A percentile compares a stretch with the other conserved stretches of the same genome.
Conservation (phyloP, 2,329 filamentous ascomycete species). For the Colletotrichum sp. region DNA sequence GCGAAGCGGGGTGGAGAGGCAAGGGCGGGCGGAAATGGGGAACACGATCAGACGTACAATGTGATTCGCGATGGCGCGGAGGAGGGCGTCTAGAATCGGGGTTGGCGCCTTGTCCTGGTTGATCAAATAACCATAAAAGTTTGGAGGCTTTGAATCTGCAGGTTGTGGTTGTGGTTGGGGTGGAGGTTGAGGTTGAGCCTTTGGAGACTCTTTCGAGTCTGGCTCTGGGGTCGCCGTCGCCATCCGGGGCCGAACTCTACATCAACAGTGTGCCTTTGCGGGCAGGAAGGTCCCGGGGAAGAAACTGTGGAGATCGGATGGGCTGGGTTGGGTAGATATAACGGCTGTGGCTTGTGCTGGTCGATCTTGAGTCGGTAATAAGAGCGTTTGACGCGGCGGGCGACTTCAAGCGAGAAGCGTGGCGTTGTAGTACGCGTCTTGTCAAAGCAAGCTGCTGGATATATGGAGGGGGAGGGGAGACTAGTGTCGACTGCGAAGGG, state of each 20-base stretch:
- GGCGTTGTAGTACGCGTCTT: neutral
- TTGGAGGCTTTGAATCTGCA: neutral
- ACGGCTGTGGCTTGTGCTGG: slow-evolving; percentile 10
- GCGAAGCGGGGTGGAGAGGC: neutral
- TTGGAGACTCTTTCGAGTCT: slow-evolving; percentile 22
- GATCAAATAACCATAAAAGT: slow-evolving; percentile 70
- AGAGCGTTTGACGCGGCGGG: neutral
- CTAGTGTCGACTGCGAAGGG: neutral
- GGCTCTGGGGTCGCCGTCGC: slow-evolving; percentile 22
- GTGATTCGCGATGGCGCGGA: slow-evolving; percentile 70
- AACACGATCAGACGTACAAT: slow-evolving; percentile 61
- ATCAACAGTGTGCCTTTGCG: slow-evolving; percentile 14
- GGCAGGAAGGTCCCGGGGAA: neutral
- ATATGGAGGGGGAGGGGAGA: neutral
- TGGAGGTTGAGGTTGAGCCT: slow-evolving; percentile 8
- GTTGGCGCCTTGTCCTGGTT: slow-evolving; percentile 71
- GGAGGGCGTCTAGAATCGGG: slow-evolving; percentile 68
- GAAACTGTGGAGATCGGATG: slow-evolving; percentile 10
- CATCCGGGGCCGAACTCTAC: slow-evolving; percentile 19
- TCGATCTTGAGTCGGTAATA: neutral
- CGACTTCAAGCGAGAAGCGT: neutral
- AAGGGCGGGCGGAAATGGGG: neutral
- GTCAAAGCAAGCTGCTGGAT: neutral
- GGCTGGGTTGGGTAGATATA: neutral
- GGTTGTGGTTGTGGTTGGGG: slow-evolving; percentile 2